A percentile compares a stretch with the other conserved stretches of the same genome.
These are phyloP conservation scores for Lentinula edodes DNA, from an alignment of 768 basidiomycete species.

Conservation along the genomic window DNA sequence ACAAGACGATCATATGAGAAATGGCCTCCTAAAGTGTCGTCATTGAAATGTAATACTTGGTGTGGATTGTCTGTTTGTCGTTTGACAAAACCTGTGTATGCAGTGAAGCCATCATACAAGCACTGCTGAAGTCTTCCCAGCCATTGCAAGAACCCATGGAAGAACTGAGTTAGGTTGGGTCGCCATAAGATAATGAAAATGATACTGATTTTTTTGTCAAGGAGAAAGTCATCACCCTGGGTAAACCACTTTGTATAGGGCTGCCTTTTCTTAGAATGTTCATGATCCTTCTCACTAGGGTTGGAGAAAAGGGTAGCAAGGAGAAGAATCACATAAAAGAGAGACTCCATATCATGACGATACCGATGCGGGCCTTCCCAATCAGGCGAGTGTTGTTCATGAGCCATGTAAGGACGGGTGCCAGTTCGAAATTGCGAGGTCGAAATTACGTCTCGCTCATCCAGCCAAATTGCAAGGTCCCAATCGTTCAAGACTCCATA, in stretches of 20 bases:
- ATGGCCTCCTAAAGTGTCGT: background rate
- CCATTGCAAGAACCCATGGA: background rate
- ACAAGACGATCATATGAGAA: background rate
- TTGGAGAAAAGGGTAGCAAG: background rate
- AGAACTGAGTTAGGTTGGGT: background rate
- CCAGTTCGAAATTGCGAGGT: background rate
- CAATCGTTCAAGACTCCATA: slow-evolving; percentile 3
- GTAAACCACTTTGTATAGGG: background rate
- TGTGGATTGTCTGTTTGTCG: too few relatives aligned
- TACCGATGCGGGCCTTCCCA: background rate
- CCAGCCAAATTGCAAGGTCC: background rate
- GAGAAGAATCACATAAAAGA: background rate
- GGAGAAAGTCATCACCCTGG: background rate
- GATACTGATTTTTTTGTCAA: background rate
- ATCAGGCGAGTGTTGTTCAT: background rate
- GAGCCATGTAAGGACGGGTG: background rate
- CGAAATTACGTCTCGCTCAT: background rate
- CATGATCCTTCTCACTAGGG: background rate
- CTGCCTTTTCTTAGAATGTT: too few relatives aligned
- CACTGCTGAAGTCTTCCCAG: background rate
- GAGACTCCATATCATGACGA: background rate
- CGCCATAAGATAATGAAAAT: background rate
- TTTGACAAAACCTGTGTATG: too few relatives aligned
- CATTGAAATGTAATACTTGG: background rate
- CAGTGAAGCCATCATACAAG: too few relatives aligned